These are phyloP conservation scores for Linnemannia schmuckeri DNA, from an alignment of 192 early-diverging fungal species.

Conservation along the genomic window DNA sequence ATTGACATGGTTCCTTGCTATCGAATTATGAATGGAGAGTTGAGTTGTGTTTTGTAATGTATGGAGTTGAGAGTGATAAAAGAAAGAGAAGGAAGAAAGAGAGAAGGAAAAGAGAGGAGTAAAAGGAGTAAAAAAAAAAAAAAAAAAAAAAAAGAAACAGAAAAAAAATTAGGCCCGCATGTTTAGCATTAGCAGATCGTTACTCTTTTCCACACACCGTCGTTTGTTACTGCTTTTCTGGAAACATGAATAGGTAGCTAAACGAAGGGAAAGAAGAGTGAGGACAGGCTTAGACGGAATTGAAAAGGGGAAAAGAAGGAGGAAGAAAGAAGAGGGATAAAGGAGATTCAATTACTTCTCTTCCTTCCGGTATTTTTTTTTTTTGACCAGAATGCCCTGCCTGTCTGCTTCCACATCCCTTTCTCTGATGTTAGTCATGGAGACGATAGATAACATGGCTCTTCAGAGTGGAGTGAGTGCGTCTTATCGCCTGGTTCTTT, in stretches of 20 bases:
- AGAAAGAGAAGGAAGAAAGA: neutral
- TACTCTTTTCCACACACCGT: neutral
- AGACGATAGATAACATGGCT: neutral
- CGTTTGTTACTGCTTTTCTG: neutral
- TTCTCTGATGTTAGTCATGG: neutral
- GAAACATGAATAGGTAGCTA: neutral
- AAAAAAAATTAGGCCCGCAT: neutral
- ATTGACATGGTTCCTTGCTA: neutral
- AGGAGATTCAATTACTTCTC: neutral
- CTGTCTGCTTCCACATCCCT: neutral
- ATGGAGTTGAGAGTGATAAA: neutral
- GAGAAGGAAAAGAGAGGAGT: neutral
- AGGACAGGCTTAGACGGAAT: neutral
- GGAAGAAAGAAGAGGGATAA: neutral
- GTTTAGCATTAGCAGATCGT: neutral
- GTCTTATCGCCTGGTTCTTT: neutral
- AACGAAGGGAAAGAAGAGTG: neutral
- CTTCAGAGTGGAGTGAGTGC: neutral
- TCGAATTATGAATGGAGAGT: too few species aligned
- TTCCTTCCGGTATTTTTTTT: neutral
- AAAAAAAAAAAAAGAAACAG: neutral
- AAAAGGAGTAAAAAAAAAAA: neutral
- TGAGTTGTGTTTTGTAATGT: too few species aligned
- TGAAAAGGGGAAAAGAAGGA: neutral
- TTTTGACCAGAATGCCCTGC: too few species aligned